Base-by-base conservation (phyloP, 148 eudicot species). In the Polygonum aviculare region DNA sequence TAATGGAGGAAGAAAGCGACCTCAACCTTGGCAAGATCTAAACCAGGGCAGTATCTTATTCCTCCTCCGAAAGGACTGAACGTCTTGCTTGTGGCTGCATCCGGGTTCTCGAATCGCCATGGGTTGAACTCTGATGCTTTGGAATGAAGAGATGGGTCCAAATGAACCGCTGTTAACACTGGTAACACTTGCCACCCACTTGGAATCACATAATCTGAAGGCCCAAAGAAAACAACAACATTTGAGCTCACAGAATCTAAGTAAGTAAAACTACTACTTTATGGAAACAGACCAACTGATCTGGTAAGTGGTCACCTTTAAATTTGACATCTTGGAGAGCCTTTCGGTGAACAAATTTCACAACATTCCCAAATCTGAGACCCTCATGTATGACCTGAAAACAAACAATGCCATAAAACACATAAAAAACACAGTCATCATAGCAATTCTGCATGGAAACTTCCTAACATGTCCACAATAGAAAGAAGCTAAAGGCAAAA, bases 171-270 rank as follows among this genome's bases (percentile, higher is more conserved):
- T 74, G 86, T 86, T 45, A 88, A 80, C 41, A 88, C 80, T 18
- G 92, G 92, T 80, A 88, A 83, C 79, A 86, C 91, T 84, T 86
- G 84, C 91, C 91, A 88, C 49, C 91, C 91, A 39, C 81, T 71
- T 73, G 91, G 91, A 76, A 88, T 88, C 18, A 81, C 18, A 80
- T 86, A 86, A 77, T 74, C 91, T 88, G 79, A 22, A 57, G 49
- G 33, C 59, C 47, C n/a, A 21, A 54, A 18, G 7, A 15, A 18
- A 44, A 8, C 2, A 15, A 15, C 8, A 15, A 36, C 15, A 11
- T 44, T 74, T 44, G 31, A 51, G 7, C 16, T 36, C 16, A 35
- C 8, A 77, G 19, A 50, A 50, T 15, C 16, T 12, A 50, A 50
- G 9, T 50, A 12, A 12, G 18, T 3, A 49, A 49, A 50, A 50